Conservation (phyloP, 495 filamentous ascomycete species). For the Cairneyella variabilis region DNA sequence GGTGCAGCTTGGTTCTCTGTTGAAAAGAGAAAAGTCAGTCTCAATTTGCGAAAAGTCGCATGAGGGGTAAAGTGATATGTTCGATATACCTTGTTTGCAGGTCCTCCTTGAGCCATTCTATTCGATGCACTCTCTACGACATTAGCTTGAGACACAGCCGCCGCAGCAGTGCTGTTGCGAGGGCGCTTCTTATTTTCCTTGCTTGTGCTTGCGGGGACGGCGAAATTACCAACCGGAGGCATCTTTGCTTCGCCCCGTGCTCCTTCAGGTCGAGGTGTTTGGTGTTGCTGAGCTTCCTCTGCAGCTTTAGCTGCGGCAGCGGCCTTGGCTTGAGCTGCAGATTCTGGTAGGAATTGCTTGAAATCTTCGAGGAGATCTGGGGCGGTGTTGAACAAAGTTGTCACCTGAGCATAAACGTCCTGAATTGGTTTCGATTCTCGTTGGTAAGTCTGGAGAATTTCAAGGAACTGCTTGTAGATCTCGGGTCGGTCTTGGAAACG, state of each 20-base stretch:
- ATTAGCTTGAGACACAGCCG: constrained; percentile 2
- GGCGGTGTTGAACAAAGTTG: constrained; percentile 84
- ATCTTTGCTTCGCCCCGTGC: constrained; percentile 55
- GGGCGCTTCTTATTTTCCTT: constrained; percentile 75
- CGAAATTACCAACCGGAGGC: constrained; percentile 93
- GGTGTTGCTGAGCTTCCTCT: constrained; percentile 44
- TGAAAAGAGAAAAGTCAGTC: too few species aligned
- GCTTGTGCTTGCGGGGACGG: constrained; percentile 71
- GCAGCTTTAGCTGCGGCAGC: constrained; percentile 63
- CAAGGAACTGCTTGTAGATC: constrained; percentile 98
- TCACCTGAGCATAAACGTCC: constrained; percentile 97
- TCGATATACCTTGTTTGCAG: constrained; percentile 40
- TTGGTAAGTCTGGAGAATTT: constrained; percentile 98
- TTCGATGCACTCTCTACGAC: constrained; percentile 9
- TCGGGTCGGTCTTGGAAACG: constrained; percentile 93
- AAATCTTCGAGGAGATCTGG: constrained; percentile 98
- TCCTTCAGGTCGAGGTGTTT: constrained; percentile 44
- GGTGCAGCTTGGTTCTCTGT: constrained; percentile 55
- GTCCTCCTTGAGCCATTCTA: constrained; percentile 5
- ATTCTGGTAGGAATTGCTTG: constrained; percentile 97
- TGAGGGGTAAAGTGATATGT: too few species aligned
- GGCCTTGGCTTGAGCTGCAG: constrained; percentile 83
- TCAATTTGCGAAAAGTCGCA: too few species aligned
- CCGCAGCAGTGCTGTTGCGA: constrained; percentile 22
- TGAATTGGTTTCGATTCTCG: constrained; percentile 97